Percentiles rank a stretch among this genome's conserved stretches.
Evolutionary conservation across 2,329 filamentous ascomycete genomes (phyloP).

Genomic region (Ascochyta lentis): DNA sequence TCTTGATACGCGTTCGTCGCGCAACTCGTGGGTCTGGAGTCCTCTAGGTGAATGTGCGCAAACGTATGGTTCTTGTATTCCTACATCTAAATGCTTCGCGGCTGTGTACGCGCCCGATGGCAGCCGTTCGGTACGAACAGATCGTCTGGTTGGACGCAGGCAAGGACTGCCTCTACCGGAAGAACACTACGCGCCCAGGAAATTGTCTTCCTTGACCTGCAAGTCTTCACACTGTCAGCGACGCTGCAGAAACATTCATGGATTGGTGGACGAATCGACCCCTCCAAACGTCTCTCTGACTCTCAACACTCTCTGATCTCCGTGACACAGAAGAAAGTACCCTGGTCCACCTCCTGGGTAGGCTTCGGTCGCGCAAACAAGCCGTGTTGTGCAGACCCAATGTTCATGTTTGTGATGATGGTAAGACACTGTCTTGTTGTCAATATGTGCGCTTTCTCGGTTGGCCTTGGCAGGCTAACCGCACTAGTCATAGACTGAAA

Average conservation of each 20-base stretch:
- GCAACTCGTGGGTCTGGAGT: conserved; percentile 18
- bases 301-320: not conserved
- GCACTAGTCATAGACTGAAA: conserved; percentile 5
- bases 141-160: conserved; percentile 20
- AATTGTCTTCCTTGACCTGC: conserved; percentile 15
- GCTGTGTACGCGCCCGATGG: conserved; percentile 32
- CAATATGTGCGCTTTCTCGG: conserved; percentile 9
- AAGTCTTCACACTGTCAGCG: conserved; percentile 27
- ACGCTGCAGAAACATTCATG: conserved; percentile 13
- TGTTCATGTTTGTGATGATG: conserved; percentile 16
- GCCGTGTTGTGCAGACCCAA: not conserved
- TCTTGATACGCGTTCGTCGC: conserved; percentile 20
- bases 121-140: conserved; percentile 20
- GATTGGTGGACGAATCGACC: not conserved
- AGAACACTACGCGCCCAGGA: conserved; percentile 7
- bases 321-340: not conserved
- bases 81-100: conserved; percentile 36
- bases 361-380: not conserved
- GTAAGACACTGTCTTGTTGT: conserved; percentile 20
- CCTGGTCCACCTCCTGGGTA: not conserved
- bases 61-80: conserved; percentile 38
- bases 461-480: conserved; percentile 11
- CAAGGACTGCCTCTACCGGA: conserved; percentile 9
- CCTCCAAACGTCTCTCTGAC: not conserved
- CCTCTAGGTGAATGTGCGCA: conserved; percentile 1